Conservation (phyloP, 202 grass and related monocot genomes). For the Panicum hallii region DNA sequence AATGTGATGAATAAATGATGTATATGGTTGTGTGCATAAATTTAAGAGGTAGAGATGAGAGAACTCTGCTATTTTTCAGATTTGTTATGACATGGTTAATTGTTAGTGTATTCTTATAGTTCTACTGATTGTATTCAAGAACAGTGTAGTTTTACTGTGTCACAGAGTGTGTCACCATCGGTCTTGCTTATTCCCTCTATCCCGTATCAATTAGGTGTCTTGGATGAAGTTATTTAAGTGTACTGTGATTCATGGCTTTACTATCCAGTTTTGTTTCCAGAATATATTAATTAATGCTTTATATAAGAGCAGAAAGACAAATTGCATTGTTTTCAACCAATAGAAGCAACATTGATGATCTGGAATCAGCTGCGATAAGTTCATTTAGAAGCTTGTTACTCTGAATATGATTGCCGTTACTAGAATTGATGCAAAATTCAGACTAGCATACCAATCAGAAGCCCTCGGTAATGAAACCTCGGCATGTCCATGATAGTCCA, state of each 20-base stretch:
- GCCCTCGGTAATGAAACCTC: constrained; percentile 87
- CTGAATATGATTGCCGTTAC: neutral
- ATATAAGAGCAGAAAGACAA: constrained; percentile 7
- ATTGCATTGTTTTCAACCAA: neutral
- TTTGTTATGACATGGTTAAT: neutral
- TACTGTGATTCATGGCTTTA: neutral
- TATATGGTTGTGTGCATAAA: neutral
- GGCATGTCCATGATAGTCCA: constrained; percentile 82
- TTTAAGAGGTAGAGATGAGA: neutral
- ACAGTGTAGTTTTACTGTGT: neutral
- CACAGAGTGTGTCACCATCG: neutral
- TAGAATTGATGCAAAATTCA: neutral
- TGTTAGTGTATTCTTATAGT: neutral
- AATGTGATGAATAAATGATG: neutral
- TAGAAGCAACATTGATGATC: neutral
- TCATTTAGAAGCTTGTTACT: neutral
- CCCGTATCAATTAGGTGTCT: neutral
- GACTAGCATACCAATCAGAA: constrained; percentile 76
- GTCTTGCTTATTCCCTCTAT: neutral
- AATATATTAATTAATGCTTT: neutral
- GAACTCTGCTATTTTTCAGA: neutral
- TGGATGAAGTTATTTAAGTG: neutral
- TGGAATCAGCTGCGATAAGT: neutral
- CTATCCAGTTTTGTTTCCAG: neutral
- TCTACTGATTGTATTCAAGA: neutral